Evolutionary conservation across 768 basidiomycete genomes (phyloP).

Genomic region (Amanita subjunquillea): DNA sequence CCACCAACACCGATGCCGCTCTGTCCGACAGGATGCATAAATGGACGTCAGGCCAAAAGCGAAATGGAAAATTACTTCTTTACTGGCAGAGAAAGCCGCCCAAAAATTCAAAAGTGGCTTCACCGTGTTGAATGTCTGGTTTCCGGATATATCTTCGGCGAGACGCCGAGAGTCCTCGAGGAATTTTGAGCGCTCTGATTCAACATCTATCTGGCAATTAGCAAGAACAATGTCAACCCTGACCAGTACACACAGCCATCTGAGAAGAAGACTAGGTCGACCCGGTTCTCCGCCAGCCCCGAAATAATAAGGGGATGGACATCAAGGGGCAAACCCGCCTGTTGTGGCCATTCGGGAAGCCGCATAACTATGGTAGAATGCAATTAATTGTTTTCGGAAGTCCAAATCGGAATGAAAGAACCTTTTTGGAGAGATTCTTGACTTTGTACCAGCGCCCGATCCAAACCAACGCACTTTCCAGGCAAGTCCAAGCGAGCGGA

Average conservation of each 20-base stretch:
- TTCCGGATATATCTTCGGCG: slow-evolving; percentile 57
- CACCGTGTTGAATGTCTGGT: slow-evolving; percentile 71
- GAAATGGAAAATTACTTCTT: slow-evolving; percentile 35
- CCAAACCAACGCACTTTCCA: not conserved
- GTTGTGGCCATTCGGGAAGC: not conserved
- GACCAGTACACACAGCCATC: slow-evolving; percentile 54
- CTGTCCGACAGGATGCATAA: slow-evolving; percentile 18
- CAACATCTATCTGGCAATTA: slow-evolving; percentile 31
- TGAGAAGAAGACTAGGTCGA: slow-evolving; percentile 68
- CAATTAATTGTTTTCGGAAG: not conserved
- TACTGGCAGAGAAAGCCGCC: slow-evolving; percentile 70
- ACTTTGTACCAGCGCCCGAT: not conserved
- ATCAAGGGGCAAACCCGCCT: slow-evolving; percentile 23
- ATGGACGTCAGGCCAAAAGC: not conserved
- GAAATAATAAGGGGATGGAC: slow-evolving; percentile 48
- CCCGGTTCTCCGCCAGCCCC: slow-evolving; percentile 53
- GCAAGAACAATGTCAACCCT: not conserved
- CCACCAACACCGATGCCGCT: slow-evolving; percentile 66
- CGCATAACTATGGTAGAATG: not conserved
- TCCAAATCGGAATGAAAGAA: not conserved
- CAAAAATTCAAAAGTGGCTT: slow-evolving; percentile 72
- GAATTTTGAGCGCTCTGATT: slow-evolving; percentile 51
- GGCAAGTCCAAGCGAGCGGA: not conserved
- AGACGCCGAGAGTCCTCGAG: slow-evolving; percentile 55
- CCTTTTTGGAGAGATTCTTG: not conserved